Conservation (phyloP, 495 filamentous ascomycete species). For the Penicillium cinerascens region DNA sequence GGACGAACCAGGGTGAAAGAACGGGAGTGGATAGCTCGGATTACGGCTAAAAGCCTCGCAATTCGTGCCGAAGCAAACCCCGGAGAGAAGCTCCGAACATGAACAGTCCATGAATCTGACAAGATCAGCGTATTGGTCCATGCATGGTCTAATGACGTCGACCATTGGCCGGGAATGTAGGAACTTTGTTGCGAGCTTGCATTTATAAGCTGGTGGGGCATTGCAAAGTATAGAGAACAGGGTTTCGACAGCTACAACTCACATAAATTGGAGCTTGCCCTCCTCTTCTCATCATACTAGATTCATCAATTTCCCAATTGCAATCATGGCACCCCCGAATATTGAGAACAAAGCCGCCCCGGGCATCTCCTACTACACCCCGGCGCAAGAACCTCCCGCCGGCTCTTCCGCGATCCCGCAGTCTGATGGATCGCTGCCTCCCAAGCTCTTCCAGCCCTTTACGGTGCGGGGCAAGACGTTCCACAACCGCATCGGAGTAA, state of each 20-base stretch:
- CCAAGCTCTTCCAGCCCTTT: conserved; percentile 65
- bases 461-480: conserved; percentile 56
- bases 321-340: conserved; percentile 12
- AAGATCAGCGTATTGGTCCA: background rate
- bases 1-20: background rate
- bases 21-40: background rate
- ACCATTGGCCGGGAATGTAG: background rate
- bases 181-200: background rate
- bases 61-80: background rate
- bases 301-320: background rate
- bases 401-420: conserved; percentile 62
- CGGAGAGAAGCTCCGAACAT: background rate
- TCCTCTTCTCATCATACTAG: background rate
- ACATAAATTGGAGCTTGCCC: background rate
- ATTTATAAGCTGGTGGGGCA: conserved; percentile 23
- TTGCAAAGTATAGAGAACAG: background rate
- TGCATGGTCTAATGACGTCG: conserved; percentile 12
- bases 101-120: too few species aligned
- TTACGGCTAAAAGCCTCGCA: background rate
- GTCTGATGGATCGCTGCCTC: conserved; percentile 49
- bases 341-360: conserved; percentile 42
- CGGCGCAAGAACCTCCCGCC: conserved; percentile 54
- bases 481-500: conserved; percentile 38
- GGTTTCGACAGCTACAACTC: background rate
- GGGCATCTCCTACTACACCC: conserved; percentile 61